Conservation (phyloP, 768 basidiomycete species). For the Suillus tomentosus region DNA sequence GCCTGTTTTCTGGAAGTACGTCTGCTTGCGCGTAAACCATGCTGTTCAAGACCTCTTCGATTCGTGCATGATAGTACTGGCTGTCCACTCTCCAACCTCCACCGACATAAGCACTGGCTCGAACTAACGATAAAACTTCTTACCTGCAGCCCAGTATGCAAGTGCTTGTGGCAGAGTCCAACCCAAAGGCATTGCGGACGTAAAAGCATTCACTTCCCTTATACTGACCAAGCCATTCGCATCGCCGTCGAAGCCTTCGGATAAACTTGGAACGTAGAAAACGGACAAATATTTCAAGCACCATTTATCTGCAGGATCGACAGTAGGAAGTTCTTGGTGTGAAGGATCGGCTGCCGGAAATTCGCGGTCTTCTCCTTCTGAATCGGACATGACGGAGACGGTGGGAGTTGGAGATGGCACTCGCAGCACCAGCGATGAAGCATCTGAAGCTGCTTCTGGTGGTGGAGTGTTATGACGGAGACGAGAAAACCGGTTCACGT, state of each 20-base stretch:
- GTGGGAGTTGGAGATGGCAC: not conserved
- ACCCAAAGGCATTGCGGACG: slow-evolving; percentile 28
- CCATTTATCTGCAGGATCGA: slow-evolving; percentile 7
- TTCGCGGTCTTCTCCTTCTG: not conserved
- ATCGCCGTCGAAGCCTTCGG: slow-evolving; percentile 46
- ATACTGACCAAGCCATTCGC: slow-evolving; percentile 40
- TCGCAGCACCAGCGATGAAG: not conserved
- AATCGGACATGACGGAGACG: not conserved
- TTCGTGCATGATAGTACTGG: slow-evolving; percentile 16
- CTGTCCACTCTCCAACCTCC: slow-evolving; percentile 3
- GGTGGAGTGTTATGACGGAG: too few relatives aligned
- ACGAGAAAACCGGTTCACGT: slow-evolving; percentile 22
- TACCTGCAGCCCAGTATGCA: slow-evolving; percentile 38
- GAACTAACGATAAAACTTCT: slow-evolving; percentile 20
- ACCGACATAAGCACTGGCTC: slow-evolving; percentile 20
- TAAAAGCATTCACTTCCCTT: slow-evolving; percentile 37
- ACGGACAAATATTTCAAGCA: slow-evolving; percentile 1
- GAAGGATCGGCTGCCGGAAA: not conserved
- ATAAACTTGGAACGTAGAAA: slow-evolving; percentile 30
- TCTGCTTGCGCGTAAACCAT: slow-evolving; percentile 22
- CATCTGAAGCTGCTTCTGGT: not conserved
- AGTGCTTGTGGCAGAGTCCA: slow-evolving; percentile 37
- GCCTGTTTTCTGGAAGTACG: slow-evolving; percentile 22
- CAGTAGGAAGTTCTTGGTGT: not conserved
- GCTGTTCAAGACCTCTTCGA: slow-evolving; percentile 22